A percentile compares a stretch with the other conserved stretches of the same genome.
Evolutionary conservation across 2,329 filamentous ascomycete genomes (phyloP).

Genomic region (Zymoseptoria tritici): DNA sequence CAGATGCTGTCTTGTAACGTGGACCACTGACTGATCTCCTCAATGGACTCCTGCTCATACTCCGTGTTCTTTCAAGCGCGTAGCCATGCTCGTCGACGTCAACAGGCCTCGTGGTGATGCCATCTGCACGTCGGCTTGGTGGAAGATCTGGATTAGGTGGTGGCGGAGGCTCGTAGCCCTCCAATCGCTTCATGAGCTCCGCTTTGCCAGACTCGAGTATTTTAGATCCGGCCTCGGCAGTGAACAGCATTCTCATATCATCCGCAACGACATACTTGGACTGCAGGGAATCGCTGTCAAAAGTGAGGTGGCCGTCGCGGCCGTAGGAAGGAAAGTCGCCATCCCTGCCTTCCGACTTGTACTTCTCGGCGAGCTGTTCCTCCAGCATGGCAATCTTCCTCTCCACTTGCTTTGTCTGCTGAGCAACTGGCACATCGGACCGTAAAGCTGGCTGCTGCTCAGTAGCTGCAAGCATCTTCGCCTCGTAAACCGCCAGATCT

Average conservation of each 20-base stretch:
- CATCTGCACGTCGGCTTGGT: slow-evolving; percentile 13
- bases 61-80: slow-evolving; percentile 13
- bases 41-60: slow-evolving; percentile 8
- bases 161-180: slow-evolving; percentile 34
- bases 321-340: slow-evolving; percentile 9
- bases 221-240: slow-evolving; percentile 41
- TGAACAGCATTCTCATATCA: slow-evolving; percentile 44
- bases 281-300: slow-evolving; percentile 15
- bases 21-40: neutral
- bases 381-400: slow-evolving; percentile 25
- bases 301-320: slow-evolving; percentile 22
- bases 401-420: slow-evolving; percentile 19
- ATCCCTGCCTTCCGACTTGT: slow-evolving; percentile 14
- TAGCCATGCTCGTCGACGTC: slow-evolving; percentile 1
- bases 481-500: slow-evolving; percentile 25
- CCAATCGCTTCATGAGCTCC: slow-evolving; percentile 44
- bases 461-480: slow-evolving; percentile 22
- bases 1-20: slow-evolving; percentile 1
- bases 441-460: slow-evolving; percentile 19
- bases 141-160: slow-evolving; percentile 12
- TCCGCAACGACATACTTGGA: slow-evolving; percentile 24
- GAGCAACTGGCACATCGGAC: slow-evolving; percentile 14
- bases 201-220: slow-evolving; percentile 45
- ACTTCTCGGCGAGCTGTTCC: slow-evolving; percentile 24
- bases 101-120: slow-evolving; percentile 5